phyloP scores from a whole-genome alignment of 2,329 filamentous ascomycete genomes.

The Pleurostoma richardsiae region DNA sequence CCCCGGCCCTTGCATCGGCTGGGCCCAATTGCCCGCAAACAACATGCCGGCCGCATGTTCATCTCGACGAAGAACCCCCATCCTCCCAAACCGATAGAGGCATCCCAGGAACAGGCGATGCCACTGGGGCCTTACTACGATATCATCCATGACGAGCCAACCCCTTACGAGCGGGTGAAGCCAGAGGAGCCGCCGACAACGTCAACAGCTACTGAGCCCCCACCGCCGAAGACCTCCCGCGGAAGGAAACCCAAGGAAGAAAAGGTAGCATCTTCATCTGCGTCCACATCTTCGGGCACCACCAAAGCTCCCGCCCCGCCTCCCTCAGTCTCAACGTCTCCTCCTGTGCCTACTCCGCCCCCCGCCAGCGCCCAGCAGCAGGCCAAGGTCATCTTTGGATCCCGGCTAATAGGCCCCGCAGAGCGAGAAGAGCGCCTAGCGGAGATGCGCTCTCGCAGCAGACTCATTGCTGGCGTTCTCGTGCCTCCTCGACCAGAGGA shows the following conservation, averaged over 20 bases:
- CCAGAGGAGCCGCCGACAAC: conserved; percentile 38
- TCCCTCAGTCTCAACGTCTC: conserved; percentile 20
- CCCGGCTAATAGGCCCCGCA: conserved; percentile 67
- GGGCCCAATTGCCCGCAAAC: conserved; percentile 1
- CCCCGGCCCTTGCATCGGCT: conserved; percentile 19
- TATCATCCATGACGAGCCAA: conserved; percentile 43
- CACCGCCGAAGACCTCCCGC: conserved; percentile 18
- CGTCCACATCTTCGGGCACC: conserved; percentile 8
- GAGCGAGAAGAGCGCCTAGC: conserved; percentile 59
- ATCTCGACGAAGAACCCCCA: conserved; percentile 18
- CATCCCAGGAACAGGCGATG: conserved; percentile 31
- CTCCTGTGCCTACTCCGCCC: conserved; percentile 29
- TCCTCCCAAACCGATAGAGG: conserved; percentile 17
- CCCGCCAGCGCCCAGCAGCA: conserved; percentile 47
- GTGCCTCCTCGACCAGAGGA: conserved; percentile 83
- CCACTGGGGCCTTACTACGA: conserved; percentile 57
- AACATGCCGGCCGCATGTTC: conserved; percentile 15
- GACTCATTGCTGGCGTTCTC: conserved; percentile 68
- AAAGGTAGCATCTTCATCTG: not conserved
- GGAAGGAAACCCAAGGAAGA: conserved; percentile 15
- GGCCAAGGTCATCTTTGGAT: conserved; percentile 73
- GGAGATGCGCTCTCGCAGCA: conserved; percentile 53
- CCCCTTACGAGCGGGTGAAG: conserved; percentile 33
- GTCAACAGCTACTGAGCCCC: conserved; percentile 14
- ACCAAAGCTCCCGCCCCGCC: conserved; percentile 13